phyloP scores from a whole-genome alignment of 495 filamentous ascomycete species.

The Umbilicaria muhlenbergii region DNA sequence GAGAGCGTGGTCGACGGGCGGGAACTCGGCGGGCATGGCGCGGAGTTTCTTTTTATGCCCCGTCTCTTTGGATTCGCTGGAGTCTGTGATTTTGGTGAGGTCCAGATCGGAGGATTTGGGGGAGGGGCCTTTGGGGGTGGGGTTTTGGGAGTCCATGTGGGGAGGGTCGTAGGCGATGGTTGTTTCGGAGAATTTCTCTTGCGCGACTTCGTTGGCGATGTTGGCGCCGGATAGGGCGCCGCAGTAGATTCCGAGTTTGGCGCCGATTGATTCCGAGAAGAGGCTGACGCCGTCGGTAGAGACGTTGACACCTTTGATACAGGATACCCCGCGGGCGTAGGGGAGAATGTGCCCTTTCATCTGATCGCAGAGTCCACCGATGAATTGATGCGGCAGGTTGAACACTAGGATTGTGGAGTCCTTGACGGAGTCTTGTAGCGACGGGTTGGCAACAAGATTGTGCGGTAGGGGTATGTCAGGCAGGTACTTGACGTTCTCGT shows the following conservation, averaged over 20 bases:
- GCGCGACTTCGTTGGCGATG: conserved; percentile 88
- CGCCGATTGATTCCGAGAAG: conserved; percentile 90
- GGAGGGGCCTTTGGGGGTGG: conserved; percentile 46
- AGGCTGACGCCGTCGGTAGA: conserved; percentile 64
- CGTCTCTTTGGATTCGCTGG: conserved; percentile 48
- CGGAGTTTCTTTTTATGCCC: conserved; percentile 48
- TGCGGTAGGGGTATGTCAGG: conserved; percentile 65
- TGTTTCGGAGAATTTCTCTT: conserved; percentile 91
- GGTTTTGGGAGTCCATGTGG: conserved; percentile 55
- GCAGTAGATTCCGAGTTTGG: conserved; percentile 85
- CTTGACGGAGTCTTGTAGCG: conserved; percentile 63
- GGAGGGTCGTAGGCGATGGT: conserved; percentile 95
- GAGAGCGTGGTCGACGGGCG: conserved; percentile 61
- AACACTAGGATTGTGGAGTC: conserved; percentile 82
- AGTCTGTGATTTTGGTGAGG: conserved; percentile 41
- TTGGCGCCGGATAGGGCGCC: conserved; percentile 94
- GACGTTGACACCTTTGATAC: conserved; percentile 96
- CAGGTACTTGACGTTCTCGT: conserved; percentile 98
- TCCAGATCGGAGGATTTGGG: conserved; percentile 38
- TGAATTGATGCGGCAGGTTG: conserved; percentile 97
- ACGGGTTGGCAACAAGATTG: conserved; percentile 84
- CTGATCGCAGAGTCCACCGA: conserved; percentile 68
- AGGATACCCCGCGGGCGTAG: conserved; percentile 85
- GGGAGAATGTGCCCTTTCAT: conserved; percentile 80
- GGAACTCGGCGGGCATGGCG: conserved; percentile 63